Evolutionary conservation across 2,329 filamentous ascomycete genomes (phyloP), one percentile per base, ranked within the genome.

Genomic region (Ambrosiella beaveri): DNA sequence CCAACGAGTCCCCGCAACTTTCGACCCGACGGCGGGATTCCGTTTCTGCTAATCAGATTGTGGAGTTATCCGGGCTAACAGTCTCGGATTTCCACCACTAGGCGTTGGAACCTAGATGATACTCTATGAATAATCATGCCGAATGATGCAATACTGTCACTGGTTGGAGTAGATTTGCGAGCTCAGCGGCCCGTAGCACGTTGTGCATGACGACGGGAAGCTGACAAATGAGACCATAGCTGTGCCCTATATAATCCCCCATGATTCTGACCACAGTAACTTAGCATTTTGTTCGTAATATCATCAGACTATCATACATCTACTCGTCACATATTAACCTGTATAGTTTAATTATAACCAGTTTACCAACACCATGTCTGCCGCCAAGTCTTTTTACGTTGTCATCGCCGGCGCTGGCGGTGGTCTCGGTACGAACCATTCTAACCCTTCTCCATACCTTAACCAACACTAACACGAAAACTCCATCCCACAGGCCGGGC

Each of bases 361-460:
- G 13, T 39, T 17, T 17, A 12, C 11, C 36, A 27, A 37, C 7
- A 54, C 39, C 13, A 15, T 37, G 7, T 41, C 51, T 15, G 27
- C 54, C 11, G 15, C 15, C 27, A 56, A 56, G 35, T 38, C 54
- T n/a, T 51, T 85, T 64, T 85, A 82, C 67, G 80, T 84, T 55
- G 72, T 89, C 61, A 70, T 89, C 60, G 83, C 84, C 9, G 86
- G 85, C 58, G 84, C 82, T 47, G 86, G 86, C n/a, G 72, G 82
- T 5, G 85, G 86, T 60, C 88, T 80, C 51, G 73, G 73, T 73
- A 65, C 51, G 51, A 59, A 13, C 1, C 27, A 37, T 13, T n/a
- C 51, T 15, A 27, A 15, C n/a, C 11, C 36, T 35, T 19, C 13
- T 47, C 12, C 54, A 58, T 19, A 50, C 49, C 52, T 47, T 49